These are phyloP conservation scores for Mortierella hygrophila DNA, from an alignment of 192 early-diverging fungal genomes.

Conservation along the genomic window DNA sequence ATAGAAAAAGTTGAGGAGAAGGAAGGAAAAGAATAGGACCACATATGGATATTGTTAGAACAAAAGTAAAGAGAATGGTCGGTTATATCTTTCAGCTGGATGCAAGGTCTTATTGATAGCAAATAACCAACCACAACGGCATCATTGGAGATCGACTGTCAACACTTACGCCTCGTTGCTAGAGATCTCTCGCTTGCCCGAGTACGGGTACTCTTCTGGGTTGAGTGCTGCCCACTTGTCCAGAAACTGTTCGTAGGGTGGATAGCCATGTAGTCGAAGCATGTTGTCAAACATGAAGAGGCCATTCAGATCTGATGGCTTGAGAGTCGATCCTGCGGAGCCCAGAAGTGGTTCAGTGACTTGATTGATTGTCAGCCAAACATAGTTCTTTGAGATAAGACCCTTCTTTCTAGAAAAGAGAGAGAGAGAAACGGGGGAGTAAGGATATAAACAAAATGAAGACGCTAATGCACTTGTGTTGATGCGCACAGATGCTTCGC, in stretches of 20 bases:
- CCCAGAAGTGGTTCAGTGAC: constrained; percentile 39
- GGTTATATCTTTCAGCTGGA: neutral
- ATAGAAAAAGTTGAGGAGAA: neutral
- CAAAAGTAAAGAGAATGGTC: neutral
- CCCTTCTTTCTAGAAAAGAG: constrained; percentile 28
- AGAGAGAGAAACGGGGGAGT: neutral
- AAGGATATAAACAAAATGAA: neutral
- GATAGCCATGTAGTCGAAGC: constrained; percentile 59
- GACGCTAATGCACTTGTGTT: too few species aligned
- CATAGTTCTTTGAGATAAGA: constrained; percentile 51
- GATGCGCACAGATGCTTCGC: neutral
- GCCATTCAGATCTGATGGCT: constrained; percentile 53
- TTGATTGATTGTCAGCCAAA: constrained; percentile 60
- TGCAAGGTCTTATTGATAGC: neutral
- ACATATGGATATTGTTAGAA: constrained; percentile 2
- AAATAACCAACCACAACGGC: neutral
- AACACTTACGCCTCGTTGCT: constrained; percentile 62
- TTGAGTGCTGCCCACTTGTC: constrained; percentile 58
- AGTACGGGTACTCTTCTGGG: constrained; percentile 57
- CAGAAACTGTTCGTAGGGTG: constrained; percentile 62
- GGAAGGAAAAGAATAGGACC: neutral
- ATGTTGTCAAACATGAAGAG: constrained; percentile 63
- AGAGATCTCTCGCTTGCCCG: constrained; percentile 59
- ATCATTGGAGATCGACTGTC: neutral
- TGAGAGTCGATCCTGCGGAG: constrained; percentile 15